Conservation (phyloP, 2,329 filamentous ascomycete species). For the Rutstroemia sp. region DNA sequence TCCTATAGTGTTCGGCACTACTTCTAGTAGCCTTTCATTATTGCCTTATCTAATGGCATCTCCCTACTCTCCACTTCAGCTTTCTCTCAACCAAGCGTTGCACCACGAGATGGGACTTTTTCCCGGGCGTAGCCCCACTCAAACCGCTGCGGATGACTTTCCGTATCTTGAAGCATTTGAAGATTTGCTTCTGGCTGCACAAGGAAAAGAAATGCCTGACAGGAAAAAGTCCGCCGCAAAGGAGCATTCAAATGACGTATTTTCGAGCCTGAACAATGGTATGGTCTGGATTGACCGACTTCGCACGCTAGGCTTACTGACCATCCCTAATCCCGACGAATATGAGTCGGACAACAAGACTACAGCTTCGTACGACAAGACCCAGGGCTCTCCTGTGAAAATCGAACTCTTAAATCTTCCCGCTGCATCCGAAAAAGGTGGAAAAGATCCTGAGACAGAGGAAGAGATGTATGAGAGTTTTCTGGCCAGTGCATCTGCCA, state of each 20-base stretch:
- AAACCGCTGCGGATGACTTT: conserved; percentile 10
- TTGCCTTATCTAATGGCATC: conserved; percentile 29
- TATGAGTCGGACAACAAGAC: neutral
- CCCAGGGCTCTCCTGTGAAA: neutral
- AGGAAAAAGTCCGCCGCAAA: neutral
- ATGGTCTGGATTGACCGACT: conserved; percentile 15
- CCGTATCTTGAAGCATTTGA: conserved; percentile 27
- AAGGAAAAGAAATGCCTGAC: neutral
- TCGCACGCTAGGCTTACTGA: conserved; percentile 4
- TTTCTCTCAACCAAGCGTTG: conserved; percentile 11
- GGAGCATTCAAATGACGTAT: neutral
- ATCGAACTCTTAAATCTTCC: neutral
- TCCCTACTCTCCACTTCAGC: conserved; percentile 26
- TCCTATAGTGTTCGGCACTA: neutral
- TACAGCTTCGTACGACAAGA: neutral
- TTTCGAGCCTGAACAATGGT: neutral
- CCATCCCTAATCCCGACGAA: neutral
- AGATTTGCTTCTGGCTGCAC: conserved; percentile 23
- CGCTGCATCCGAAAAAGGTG: neutral
- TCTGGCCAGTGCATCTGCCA: neutral
- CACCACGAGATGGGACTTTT: neutral
- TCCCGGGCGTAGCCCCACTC: no score
- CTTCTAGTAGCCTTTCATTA: conserved; percentile 19
- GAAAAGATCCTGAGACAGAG: conserved; percentile 18
- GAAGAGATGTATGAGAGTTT: conserved; percentile 28